Evolutionary conservation across 352 stramenopile species (phyloP).

Genomic region (Phytopythium boreale): DNA sequence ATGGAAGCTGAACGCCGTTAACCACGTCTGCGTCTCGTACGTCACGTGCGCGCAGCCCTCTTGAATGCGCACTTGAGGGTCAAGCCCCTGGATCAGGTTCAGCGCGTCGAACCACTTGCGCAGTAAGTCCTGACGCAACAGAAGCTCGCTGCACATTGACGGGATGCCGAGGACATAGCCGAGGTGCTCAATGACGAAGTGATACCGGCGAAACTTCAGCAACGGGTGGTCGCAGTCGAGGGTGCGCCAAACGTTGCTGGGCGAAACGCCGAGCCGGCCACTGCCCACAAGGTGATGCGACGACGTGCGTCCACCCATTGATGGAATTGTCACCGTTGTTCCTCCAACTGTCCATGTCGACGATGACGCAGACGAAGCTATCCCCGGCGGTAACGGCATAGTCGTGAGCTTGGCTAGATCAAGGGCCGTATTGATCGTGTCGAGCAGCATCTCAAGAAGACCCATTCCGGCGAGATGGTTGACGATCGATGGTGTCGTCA

Average conservation of each 20-base stretch:
- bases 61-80: conserved; percentile 72
- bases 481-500: conserved; percentile 91
- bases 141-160: conserved; percentile 54
- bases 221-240: conserved; percentile 90
- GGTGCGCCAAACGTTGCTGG: conserved; percentile 28
- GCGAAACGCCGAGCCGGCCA: background rate
- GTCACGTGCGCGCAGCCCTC: conserved; percentile 90
- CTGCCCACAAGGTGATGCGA: conserved; percentile 2
- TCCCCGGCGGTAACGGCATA: conserved; percentile 7
- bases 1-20: conserved; percentile 92
- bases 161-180: conserved; percentile 95
- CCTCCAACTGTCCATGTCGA: conserved; percentile 8
- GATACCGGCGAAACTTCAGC: conserved; percentile 92
- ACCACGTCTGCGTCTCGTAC: conserved; percentile 93
- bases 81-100: conserved; percentile 73
- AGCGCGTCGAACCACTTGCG: conserved; percentile 73
- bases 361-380: conserved; percentile 12
- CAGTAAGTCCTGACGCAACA: conserved; percentile 51
- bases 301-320: conserved; percentile 5
- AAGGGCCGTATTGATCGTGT: conserved; percentile 73
- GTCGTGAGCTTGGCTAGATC: conserved; percentile 60
- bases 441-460: conserved; percentile 70
- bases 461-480: conserved; percentile 53
- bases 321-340: conserved; percentile 10
- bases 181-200: conserved; percentile 92